A percentile compares a stretch with the other conserved stretches of the same genome.
Evolutionary conservation across 129 eudicot genomes (phyloP).

Genomic region (Flaveria ramosissima): DNA sequence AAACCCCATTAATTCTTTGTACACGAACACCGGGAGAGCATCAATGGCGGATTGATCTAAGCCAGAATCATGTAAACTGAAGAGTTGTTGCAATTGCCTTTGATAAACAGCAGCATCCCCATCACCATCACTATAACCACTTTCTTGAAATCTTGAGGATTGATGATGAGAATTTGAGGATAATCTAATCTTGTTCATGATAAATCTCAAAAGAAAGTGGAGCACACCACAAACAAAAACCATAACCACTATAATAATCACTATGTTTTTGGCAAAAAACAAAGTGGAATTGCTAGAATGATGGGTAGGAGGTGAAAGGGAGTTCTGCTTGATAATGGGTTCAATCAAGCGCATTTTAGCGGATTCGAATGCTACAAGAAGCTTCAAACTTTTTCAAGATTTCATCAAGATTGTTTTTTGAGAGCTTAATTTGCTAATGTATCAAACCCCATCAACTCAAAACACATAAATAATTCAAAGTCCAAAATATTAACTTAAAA

Average conservation of each 20-base stretch:
- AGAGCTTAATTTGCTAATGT: neutral
- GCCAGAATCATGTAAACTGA: conserved; percentile 74
- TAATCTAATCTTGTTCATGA: conserved; percentile 53
- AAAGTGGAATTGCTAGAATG: conserved; percentile 23
- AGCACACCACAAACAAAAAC: conserved; percentile 59
- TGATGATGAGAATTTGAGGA: conserved; percentile 33
- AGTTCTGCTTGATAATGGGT: conserved; percentile 23
- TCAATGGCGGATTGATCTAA: conserved; percentile 73
- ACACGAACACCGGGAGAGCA: conserved; percentile 74
- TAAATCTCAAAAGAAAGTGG: conserved; percentile 55
- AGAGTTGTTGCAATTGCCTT: conserved; percentile 82
- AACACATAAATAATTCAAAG: neutral
- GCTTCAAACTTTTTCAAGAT: conserved; percentile 31
- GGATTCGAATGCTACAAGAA: conserved; percentile 8
- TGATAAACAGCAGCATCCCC: conserved; percentile 48
- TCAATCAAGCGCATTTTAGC: conserved; percentile 29
- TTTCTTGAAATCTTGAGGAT: conserved; percentile 51
- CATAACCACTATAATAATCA: conserved; percentile 52
- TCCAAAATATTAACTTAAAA: conserved; percentile 21
- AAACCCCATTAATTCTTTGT: conserved; percentile 61
- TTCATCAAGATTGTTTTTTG: conserved; percentile 1
- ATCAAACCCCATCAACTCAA: conserved; percentile 15
- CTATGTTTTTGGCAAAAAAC: conserved; percentile 30
- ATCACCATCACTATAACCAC: conserved; percentile 20
- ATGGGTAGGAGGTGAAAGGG: conserved; percentile 17